Percentiles rank a stretch among this genome's conserved stretches.
Conservation (phyloP, 163 green algal species). For the Scenedesmus sp. region DNA sequence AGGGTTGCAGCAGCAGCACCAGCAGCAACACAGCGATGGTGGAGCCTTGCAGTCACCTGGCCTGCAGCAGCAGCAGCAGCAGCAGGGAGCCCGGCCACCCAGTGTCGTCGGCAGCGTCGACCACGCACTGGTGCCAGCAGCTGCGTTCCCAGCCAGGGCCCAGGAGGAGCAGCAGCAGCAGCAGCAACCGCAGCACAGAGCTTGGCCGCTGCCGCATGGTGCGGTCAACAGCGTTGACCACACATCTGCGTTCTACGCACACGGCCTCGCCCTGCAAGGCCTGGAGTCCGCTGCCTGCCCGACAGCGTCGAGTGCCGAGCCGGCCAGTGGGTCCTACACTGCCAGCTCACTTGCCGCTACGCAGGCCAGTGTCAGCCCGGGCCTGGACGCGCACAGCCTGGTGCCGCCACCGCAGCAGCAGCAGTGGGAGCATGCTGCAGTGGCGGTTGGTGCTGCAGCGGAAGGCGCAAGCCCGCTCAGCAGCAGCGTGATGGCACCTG, state of each 20-base stretch:
- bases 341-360: background rate
- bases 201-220: background rate
- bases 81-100: no score
- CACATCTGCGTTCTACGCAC: background rate
- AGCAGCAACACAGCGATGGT: background rate
- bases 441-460: background rate
- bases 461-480: background rate
- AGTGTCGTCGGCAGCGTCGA: no score
- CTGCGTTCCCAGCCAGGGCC: no score
- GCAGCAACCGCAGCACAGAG: background rate
- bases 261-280: background rate
- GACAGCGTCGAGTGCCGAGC: background rate
- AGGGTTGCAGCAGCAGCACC: background rate
- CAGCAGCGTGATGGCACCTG: background rate
- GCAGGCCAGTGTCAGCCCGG: background rate
- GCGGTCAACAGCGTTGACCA: slow-evolving; percentile 5
- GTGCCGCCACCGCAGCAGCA: background rate
- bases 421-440: background rate
- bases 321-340: no score
- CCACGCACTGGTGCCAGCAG: no score
- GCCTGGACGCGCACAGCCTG: background rate
- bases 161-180: no score
- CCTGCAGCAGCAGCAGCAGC: background rate
- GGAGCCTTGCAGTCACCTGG: no score
- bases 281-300: background rate